These are phyloP conservation scores for Kodamaea kakaduensis DNA, from an alignment of 805 yeast genomes.

Conservation along the genomic window DNA sequence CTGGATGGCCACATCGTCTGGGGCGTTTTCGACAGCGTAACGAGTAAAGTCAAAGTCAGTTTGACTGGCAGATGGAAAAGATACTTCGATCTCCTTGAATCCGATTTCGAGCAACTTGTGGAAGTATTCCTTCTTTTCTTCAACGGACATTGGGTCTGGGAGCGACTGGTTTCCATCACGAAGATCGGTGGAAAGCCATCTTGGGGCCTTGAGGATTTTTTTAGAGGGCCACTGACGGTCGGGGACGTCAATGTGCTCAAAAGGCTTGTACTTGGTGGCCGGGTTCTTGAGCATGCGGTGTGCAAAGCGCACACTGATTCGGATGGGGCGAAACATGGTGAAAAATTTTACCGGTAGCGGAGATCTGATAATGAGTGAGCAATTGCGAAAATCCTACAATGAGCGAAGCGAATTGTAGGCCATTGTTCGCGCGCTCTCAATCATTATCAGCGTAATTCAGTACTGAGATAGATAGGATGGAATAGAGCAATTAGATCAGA, in stretches of 20 bases:
- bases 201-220: slow-evolving; percentile 63
- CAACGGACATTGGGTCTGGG: slow-evolving; percentile 79
- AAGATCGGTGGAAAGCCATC: slow-evolving; percentile 77
- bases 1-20: slow-evolving; percentile 70
- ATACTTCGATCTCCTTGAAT: slow-evolving; percentile 76
- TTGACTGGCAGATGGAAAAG: slow-evolving; percentile 79
- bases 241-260: slow-evolving; percentile 50
- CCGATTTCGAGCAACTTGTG: slow-evolving; percentile 69
- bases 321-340: slow-evolving; percentile 19
- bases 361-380: too few species aligned
- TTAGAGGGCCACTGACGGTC: slow-evolving; percentile 72
- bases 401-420: too few species aligned
- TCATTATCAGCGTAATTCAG: too few species aligned
- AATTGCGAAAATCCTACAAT: too few species aligned
- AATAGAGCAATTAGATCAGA: too few species aligned
- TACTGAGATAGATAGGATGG: too few species aligned
- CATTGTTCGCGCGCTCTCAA: too few species aligned
- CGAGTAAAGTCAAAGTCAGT: slow-evolving; percentile 80
- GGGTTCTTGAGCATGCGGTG: slow-evolving; percentile 65
- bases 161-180: slow-evolving; percentile 80
- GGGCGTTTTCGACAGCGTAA: slow-evolving; percentile 74
- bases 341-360: slow-evolving; percentile 7
- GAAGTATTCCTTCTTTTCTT: slow-evolving; percentile 70
- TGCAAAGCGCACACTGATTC: slow-evolving; percentile 20
- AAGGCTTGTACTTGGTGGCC: slow-evolving; percentile 55